A percentile compares a stretch with the other conserved stretches of the same genome.
These are phyloP conservation scores for Bothriochloa decipiens DNA, from an alignment of 176 grass and related monocot genomes.

Conservation along the genomic window DNA sequence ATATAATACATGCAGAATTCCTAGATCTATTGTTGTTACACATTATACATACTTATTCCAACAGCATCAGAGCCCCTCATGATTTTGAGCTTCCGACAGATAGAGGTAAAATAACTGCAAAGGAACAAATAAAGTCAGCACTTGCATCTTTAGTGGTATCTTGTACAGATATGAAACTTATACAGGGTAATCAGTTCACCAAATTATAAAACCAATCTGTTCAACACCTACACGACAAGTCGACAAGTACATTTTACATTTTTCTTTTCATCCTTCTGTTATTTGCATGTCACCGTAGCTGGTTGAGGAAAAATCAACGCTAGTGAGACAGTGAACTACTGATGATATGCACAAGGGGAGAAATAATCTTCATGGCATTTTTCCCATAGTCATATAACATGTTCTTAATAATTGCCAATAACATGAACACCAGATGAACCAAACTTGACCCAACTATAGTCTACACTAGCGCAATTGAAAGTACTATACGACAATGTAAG, in stretches of 20 bases:
- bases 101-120: slow-evolving; percentile 62
- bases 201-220: neutral
- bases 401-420: neutral
- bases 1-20: neutral
- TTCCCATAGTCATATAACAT: neutral
- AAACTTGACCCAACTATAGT: neutral
- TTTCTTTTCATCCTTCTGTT: neutral
- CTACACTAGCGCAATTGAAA: neutral
- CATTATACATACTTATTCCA: slow-evolving; percentile 51
- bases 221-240: neutral
- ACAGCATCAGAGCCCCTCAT: slow-evolving; percentile 74
- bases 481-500: neutral
- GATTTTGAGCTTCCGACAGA: slow-evolving; percentile 63
- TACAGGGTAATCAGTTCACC: slow-evolving; percentile 14
- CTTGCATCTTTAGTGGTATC: neutral
- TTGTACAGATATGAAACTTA: neutral
- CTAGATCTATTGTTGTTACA: neutral
- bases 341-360: neutral
- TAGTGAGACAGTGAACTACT: neutral
- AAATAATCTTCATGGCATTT: neutral
- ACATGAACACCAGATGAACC: neutral
- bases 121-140: slow-evolving; percentile 8
- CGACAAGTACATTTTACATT: neutral
- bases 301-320: neutral
- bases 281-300: neutral